Evolutionary conservation across 306 rosid species (phyloP).

Genomic region (Lagenaria siceraria): DNA sequence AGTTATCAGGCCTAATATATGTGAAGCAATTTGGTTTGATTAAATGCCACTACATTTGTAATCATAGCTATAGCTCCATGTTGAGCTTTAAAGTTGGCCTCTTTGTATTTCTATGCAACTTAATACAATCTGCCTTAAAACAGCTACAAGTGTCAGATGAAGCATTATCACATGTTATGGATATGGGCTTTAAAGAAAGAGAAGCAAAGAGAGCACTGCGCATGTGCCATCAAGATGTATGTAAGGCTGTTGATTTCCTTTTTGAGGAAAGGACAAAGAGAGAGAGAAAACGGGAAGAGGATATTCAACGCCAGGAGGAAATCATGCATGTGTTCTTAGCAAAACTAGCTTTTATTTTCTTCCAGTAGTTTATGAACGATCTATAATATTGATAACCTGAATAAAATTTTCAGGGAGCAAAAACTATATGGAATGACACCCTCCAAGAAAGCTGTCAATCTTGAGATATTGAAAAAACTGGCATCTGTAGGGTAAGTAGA

Average conservation of each 20-base stretch:
- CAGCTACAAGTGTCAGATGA: conserved; percentile 86
- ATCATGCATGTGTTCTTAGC: conserved; percentile 34
- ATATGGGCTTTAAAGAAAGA: conserved; percentile 66
- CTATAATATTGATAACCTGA: conserved; percentile 6
- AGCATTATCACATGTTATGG: conserved; percentile 71
- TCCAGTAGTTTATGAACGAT: neutral
- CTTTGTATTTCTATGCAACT: neutral
- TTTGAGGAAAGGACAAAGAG: conserved; percentile 50
- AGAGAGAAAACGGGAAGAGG: conserved; percentile 43
- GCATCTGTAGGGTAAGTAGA: conserved; percentile 56
- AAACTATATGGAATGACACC: conserved; percentile 65
- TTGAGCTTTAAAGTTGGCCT: neutral
- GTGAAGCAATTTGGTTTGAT: neutral
- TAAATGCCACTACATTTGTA: neutral
- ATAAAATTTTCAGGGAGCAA: conserved; percentile 53
- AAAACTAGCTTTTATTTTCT: neutral
- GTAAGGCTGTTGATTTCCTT: conserved; percentile 74
- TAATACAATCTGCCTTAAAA: neutral
- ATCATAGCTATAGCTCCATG: neutral
- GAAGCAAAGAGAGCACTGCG: conserved; percentile 72
- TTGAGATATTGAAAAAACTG: conserved; percentile 54
- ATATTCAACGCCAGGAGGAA: conserved; percentile 36
- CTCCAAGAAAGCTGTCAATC: conserved; percentile 69
- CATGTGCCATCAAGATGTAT: conserved; percentile 84
- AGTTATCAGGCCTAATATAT: neutral